Evolutionary conservation across 2,329 filamentous ascomycete genomes (phyloP).

Genomic region (Colletotrichum brevisporum): DNA sequence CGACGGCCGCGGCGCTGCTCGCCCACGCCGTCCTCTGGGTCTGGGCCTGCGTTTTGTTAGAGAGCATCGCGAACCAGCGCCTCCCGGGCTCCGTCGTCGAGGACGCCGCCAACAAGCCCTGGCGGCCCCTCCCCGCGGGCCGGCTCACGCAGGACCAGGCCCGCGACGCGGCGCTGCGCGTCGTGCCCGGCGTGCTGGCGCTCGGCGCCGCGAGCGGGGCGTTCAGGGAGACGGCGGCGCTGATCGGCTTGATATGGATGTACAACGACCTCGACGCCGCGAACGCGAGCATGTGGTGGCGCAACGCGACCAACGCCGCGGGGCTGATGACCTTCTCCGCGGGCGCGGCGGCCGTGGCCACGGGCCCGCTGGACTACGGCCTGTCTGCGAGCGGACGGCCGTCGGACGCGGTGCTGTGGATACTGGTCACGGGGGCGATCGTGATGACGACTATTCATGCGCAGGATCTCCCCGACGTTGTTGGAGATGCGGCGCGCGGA

Average conservation of each 20-base stretch:
- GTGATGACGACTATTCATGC: background rate
- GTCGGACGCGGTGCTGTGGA: background rate
- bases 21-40: background rate
- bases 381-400: background rate
- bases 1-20: background rate
- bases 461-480: conserved; percentile 6
- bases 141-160: conserved; percentile 46
- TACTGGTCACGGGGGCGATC: background rate
- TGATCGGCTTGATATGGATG: conserved; percentile 52
- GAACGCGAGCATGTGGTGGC: conserved; percentile 47
- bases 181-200: conserved; percentile 43
- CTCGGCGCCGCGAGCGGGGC: conserved; percentile 40
- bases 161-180: conserved; percentile 43
- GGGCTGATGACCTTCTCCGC: background rate
- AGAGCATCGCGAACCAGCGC: conserved; percentile 55
- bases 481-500: background rate
- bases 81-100: conserved; percentile 50
- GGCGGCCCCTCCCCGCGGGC: conserved; percentile 48
- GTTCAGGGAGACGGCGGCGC: conserved; percentile 46
- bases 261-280: conserved; percentile 57
- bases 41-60: background rate
- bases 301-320: conserved; percentile 1
- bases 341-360: background rate
- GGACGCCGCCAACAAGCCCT: conserved; percentile 58
- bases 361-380: background rate